phyloP scores from a whole-genome alignment of 805 yeast genomes.

The Novakomyces olei region DNA sequence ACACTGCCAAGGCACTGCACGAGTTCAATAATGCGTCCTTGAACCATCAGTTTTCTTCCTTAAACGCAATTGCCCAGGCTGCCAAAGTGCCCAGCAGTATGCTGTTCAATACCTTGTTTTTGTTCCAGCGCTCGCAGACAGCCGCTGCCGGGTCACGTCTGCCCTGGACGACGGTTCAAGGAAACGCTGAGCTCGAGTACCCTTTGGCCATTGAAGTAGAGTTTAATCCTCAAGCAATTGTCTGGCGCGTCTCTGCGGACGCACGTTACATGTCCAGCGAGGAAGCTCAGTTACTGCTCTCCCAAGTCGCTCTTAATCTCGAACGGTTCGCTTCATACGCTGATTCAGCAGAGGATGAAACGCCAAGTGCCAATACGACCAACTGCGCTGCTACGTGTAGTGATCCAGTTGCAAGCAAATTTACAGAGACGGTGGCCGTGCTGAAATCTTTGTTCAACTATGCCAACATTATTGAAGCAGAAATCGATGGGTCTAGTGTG shows the following conservation, averaged over 20 bases:
- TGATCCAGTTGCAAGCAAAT: too few species aligned
- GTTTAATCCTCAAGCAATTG: neutral
- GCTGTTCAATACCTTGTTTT: neutral
- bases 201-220: conserved; percentile 1
- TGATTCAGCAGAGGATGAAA: neutral
- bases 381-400: too few species aligned
- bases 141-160: neutral
- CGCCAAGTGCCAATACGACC: neutral
- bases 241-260: neutral
- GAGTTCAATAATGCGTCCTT: neutral
- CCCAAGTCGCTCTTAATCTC: neutral
- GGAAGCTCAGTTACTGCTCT: neutral
- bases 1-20: neutral
- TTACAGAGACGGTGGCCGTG: too few species aligned
- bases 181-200: neutral
- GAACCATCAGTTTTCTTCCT: neutral
- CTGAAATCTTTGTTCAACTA: too few species aligned
- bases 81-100: neutral
- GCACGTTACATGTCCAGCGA: neutral
- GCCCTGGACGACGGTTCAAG: neutral
- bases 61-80: neutral
- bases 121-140: conserved; percentile 1
- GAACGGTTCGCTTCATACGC: neutral
- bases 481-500: too few species aligned
- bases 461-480: too few species aligned